Base-by-base conservation (phyloP, 2,329 filamentous ascomycete genomes). In the Aureobasidium sp. region DNA sequence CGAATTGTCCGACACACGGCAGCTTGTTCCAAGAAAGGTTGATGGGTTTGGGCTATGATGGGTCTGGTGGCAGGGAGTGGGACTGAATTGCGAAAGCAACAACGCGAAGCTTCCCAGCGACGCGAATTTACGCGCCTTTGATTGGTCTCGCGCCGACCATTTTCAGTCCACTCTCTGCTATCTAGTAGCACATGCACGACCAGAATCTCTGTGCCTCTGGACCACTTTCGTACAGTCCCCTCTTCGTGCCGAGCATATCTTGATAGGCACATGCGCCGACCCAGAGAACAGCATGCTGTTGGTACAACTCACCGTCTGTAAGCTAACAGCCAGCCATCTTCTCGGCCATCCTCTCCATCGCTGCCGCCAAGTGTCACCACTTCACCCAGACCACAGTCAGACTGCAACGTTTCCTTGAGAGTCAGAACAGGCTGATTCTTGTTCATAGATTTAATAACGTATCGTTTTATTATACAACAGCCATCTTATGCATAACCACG, bases 21-120 rank as follows among this genome's bases (percentile, higher is more conserved):
- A 45, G 53, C 41, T 45, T 36, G 39, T 22, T 57, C 41, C 39
- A 45, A 44, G 25, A 57, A 45, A 57, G 53, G 36, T 11, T 45
- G 49, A 53, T 53, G 49, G 22, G 36, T 20, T 42, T n/a, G 14
- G 25, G 37, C 9, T 34, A 57, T 34, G 39, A 57, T 36, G 53
- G 39, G 53, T 57, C 53, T 36, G 53, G 53, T 57, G 53, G 53
- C 53, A 57, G 53, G 53, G 39, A 57, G 53, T 44, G 53, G 39
- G 53, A 45, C 53, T 31, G 22, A 11, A 22, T 29, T 41, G 51
- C 51, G 37, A n/a, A 42, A 41, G 22, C 51, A 55, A 36, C 52
- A 45, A 57, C 53, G 29, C 53, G 53, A 34, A 44, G 42, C 15
- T 27, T 20, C 22, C 36, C 25, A 25, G 5, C 52, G 37, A 56